Evolutionary conservation across 2,329 filamentous ascomycete species (phyloP).

Genomic region (Coniochaeta sp.): DNA sequence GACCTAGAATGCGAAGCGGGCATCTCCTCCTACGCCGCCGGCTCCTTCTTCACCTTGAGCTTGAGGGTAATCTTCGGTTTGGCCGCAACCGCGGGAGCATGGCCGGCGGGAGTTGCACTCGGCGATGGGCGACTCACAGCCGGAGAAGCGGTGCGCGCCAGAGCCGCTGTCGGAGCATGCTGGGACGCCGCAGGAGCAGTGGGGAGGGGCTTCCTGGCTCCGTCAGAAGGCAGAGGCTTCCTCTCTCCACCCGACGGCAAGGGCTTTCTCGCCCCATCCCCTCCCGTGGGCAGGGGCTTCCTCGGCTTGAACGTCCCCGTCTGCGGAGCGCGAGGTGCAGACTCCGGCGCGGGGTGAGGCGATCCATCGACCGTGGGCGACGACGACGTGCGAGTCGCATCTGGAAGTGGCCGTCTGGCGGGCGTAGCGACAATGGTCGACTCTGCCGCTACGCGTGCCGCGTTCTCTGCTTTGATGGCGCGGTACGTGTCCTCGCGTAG

Average conservation of each 20-base stretch:
- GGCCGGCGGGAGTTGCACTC: background rate
- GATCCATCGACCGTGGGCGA: background rate
- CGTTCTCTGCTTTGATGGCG: slow-evolving; percentile 4
- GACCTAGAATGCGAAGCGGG: background rate
- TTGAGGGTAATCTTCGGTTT: background rate
- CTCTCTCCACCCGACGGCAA: background rate
- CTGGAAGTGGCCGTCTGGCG: slow-evolving; percentile 1
- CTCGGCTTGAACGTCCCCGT: background rate
- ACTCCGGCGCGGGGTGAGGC: background rate
- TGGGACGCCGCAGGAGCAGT: background rate
- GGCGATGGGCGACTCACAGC: background rate
- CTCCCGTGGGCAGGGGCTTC: background rate
- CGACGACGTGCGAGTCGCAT: background rate
- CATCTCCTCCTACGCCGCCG: background rate
- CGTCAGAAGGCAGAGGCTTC: background rate
- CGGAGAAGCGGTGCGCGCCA: background rate
- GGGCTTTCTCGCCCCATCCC: background rate
- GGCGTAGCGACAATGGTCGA: slow-evolving; percentile 14
- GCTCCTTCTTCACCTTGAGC: background rate
- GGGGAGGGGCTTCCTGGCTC: background rate
- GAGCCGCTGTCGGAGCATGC: background rate
- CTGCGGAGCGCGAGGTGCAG: background rate
- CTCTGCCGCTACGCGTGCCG: background rate
- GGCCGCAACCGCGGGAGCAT: background rate
- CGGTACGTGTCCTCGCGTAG: slow-evolving; percentile 7